Conservation (phyloP, 1,284 basidiomycete species). For the Neotropicomus parvogracilis region DNA sequence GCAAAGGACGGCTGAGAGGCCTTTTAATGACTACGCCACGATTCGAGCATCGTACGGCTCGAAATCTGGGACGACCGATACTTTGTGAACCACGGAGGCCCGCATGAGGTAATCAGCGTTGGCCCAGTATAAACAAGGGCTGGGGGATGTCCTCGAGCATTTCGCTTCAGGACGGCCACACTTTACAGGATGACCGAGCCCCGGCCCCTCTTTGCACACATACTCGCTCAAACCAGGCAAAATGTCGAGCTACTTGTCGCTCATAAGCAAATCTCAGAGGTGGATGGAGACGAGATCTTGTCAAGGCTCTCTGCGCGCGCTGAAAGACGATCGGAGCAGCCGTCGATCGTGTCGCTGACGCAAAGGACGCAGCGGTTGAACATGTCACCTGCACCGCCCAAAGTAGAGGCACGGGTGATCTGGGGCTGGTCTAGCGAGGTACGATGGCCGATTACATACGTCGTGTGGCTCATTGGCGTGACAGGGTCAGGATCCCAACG, state of each 20-base stretch:
- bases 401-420: constrained; percentile 30
- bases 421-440: constrained; percentile 34
- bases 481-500: constrained; percentile 46
- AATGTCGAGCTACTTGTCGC: constrained; percentile 64
- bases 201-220: constrained; percentile 33
- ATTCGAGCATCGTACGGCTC: no score
- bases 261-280: constrained; percentile 54
- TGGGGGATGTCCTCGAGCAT: no score
- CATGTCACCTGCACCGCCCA: constrained; percentile 25
- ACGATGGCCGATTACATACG: constrained; percentile 1
- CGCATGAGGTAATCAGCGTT: constrained; percentile 24
- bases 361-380: constrained; percentile 24
- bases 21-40: no score
- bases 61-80: no score
- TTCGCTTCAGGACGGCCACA: no score
- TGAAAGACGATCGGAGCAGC: constrained; percentile 3
- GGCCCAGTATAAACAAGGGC: constrained; percentile 21
- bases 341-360: constrained; percentile 25
- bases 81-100: no score
- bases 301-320: constrained; percentile 42
- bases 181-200: constrained; percentile 22
- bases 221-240: constrained; percentile 61
- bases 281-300: constrained; percentile 54
- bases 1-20: no score
- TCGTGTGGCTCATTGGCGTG: constrained; percentile 12